Evolutionary conservation across 805 yeast species (phyloP), one percentile per base, ranked within the genome.

Genomic region (Lipomyces spencermartinsiae): DNA sequence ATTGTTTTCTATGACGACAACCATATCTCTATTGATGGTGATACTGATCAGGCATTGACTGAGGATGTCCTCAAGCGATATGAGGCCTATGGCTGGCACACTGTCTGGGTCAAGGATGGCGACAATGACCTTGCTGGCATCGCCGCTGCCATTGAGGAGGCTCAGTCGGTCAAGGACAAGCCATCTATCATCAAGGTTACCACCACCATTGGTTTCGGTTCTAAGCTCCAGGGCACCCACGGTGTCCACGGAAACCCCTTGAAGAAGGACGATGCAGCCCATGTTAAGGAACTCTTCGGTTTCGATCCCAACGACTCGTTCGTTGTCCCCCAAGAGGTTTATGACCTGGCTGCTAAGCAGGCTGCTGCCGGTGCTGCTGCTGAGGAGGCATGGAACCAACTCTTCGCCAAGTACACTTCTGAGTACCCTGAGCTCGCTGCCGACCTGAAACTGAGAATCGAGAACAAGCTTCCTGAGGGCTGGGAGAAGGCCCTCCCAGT

Each of bases 1-100:
- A 92, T 94, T 81, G 93, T 94, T 70, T 87, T 94, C 83, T 94
- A 93, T 87, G 99, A 94, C 80, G 97, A 93, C 84, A 94, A 94
- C 89, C 89, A 89, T 79, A 93, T 94, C 85, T 90, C 98, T 76
- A 94, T 94, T 79, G 99, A 94, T 80, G 99, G 99, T 85, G 83
- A 85, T 82, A 94, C 96, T 77, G 84, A 86, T 72, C 88, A 88
- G 70, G 92, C 98, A 68, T 93, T 94, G 87, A 92, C 97, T 72
- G 98, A 94, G 84, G 91, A 94, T 79, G 98, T 94, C 64, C 78
- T 85, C 74, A 85, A 84, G 79, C 88, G 98, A 83, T 89, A 90
- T 80, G 89, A 89, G 84, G 85, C 97, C 66, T 95, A 94, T 82
- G 98, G 97, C 74, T 94, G 98, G 98, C 90, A 94, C 83, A 86